A percentile compares a stretch with the other conserved stretches of the same genome.
phyloP scores from a whole-genome alignment of 2,329 filamentous ascomycete genomes.

The Aureobasidium sp. region DNA sequence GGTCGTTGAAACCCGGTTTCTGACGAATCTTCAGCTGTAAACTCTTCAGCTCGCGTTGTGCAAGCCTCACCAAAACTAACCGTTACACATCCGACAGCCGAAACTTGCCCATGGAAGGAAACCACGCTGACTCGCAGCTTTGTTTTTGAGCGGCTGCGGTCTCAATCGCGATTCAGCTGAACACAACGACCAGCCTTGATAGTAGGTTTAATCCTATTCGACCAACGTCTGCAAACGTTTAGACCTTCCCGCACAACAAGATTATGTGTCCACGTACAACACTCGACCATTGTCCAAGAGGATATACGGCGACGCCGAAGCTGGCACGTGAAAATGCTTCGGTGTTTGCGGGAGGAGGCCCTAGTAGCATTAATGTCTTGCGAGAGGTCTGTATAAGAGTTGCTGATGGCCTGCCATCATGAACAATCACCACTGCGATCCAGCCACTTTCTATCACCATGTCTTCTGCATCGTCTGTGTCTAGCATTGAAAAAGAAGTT shows the following conservation, averaged over 20 bases:
- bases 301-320: neutral
- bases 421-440: too few species aligned
- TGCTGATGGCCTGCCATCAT: neutral
- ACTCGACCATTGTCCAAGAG: neutral
- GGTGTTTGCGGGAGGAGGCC: neutral
- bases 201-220: neutral
- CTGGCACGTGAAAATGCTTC: neutral
- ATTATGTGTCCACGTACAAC: neutral
- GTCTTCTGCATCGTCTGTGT: neutral
- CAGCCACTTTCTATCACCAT: neutral
- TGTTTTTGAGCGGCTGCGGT: neutral
- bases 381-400: neutral
- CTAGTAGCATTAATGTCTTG: too few species aligned
- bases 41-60: neutral
- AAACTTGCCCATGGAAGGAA: neutral
- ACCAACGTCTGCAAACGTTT: neutral
- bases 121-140: neutral
- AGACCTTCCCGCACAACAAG: neutral
- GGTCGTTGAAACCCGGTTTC: slow-evolving; percentile 1
- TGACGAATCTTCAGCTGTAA: neutral
- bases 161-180: neutral
- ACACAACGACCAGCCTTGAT: neutral
- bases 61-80: neutral
- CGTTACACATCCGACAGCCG: neutral
- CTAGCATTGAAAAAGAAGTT: neutral